Conservation (phyloP, 805 yeast species). For the Ogataea pini region DNA sequence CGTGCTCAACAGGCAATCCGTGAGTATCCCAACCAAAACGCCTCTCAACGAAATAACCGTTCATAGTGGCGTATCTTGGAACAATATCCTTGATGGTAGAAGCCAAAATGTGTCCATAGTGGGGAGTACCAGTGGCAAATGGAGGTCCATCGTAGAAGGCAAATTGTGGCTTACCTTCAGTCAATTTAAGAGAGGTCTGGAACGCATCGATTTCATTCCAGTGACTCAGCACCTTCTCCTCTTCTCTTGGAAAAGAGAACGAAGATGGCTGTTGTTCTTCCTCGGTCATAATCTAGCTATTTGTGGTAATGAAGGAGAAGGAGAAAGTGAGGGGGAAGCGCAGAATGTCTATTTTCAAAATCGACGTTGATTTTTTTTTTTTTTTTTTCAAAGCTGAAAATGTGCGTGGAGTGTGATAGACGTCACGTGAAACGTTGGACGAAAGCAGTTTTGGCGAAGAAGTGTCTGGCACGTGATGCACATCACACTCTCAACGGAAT, state of each 20-base stretch:
- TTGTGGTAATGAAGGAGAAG: background rate
- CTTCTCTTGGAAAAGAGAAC: conserved; percentile 86
- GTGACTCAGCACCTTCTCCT: conserved; percentile 71
- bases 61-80: conserved; percentile 98
- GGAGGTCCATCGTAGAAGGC: conserved; percentile 99
- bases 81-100: conserved; percentile 97
- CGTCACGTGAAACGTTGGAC: no score
- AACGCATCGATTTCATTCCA: conserved; percentile 97
- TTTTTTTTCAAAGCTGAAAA: background rate
- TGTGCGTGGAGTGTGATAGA: no score
- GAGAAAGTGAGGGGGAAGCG: background rate
- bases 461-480: no score
- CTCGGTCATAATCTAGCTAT: conserved; percentile 27
- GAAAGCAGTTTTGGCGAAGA: no score
- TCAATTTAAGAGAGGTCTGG: conserved; percentile 77
- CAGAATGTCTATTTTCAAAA: background rate
- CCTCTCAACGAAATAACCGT: conserved; percentile 93
- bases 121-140: conserved; percentile 99
- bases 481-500: no score
- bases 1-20: conserved; percentile 98
- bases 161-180: conserved; percentile 83
- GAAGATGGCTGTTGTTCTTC: conserved; percentile 27
- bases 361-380: conserved; percentile 2
- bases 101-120: conserved; percentile 95
- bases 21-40: conserved; percentile 99